Evolutionary conservation across 2,329 filamentous ascomycete genomes (phyloP).

Genomic region (Zymoseptoria brevis): DNA sequence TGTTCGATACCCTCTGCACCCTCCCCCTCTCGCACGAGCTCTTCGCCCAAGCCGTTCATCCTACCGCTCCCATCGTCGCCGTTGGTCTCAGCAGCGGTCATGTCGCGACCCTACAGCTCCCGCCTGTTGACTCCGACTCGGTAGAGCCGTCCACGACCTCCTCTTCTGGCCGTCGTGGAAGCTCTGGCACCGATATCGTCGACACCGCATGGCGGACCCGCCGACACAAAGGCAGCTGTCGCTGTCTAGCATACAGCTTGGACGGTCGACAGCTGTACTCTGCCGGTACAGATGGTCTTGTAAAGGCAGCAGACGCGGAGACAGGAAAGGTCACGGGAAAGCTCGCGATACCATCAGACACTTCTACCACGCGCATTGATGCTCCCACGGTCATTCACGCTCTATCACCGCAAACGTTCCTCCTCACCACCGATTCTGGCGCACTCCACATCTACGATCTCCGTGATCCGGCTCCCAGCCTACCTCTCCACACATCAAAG

Average conservation of each 20-base stretch:
- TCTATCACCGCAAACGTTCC: constrained; percentile 77
- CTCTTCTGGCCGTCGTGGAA: constrained; percentile 28
- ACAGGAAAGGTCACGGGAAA: constrained; percentile 70
- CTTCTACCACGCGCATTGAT: constrained; percentile 47
- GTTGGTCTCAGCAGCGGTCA: constrained; percentile 80
- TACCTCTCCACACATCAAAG: constrained; percentile 29
- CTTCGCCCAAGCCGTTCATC: constrained; percentile 82
- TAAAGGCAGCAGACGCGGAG: constrained; percentile 52
- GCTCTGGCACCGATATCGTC: constrained; percentile 64
- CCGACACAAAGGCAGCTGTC: constrained; percentile 89
- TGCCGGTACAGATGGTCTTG: constrained; percentile 54
- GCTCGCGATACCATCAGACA: constrained; percentile 59
- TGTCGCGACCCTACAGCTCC: constrained; percentile 74
- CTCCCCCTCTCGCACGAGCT: constrained; percentile 79
- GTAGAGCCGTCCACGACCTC: constrained; percentile 25
- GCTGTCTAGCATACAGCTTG: constrained; percentile 66
- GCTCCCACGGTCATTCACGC: constrained; percentile 73
- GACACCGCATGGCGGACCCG: constrained; percentile 79
- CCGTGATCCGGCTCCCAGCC: constrained; percentile 45
- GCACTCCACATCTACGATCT: constrained; percentile 83
- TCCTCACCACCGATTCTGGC: constrained; percentile 85
- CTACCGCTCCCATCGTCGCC: constrained; percentile 71
- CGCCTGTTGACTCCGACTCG: constrained; percentile 45
- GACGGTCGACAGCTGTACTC: constrained; percentile 64
- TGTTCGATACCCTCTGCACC: constrained; percentile 90